Conservation (phyloP, 2,329 filamentous ascomycete species). For the Teratosphaeria destructans region DNA sequence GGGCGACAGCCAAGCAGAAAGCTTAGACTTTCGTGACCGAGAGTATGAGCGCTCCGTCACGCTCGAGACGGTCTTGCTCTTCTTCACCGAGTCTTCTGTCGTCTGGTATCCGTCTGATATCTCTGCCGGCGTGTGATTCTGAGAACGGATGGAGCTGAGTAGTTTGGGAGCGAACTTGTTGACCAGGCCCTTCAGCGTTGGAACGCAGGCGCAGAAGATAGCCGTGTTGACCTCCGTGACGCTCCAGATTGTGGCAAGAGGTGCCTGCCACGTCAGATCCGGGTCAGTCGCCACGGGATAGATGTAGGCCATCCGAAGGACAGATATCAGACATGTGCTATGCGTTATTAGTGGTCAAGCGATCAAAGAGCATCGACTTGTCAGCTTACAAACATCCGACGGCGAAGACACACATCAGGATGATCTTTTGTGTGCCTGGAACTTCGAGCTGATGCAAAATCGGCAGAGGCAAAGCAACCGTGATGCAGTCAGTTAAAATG, state of each 20-base stretch:
- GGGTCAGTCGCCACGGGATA: background rate
- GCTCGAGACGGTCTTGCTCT: background rate
- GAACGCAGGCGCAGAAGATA: background rate
- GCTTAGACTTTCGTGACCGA: background rate
- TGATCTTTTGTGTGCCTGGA: background rate
- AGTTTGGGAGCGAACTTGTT: background rate
- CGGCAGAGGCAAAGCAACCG: background rate
- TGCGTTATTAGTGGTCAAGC: background rate
- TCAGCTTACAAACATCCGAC: background rate
- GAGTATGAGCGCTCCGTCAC: background rate
- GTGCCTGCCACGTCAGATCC: background rate
- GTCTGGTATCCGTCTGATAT: background rate
- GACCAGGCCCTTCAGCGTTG: background rate
- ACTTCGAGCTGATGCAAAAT: background rate
- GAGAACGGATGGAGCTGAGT: background rate
- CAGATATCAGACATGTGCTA: background rate
- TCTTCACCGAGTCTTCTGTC: background rate
- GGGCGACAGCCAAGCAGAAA: background rate
- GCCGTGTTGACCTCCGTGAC: background rate
- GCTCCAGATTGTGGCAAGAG: background rate
- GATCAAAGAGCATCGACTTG: background rate
- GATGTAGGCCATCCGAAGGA: background rate
- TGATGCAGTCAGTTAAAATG: slow-evolving; percentile 4
- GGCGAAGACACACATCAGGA: background rate
- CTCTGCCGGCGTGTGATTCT: slow-evolving; percentile 10